Evolutionary conservation across 2,329 filamentous ascomycete genomes (phyloP), one percentile per base, ranked within the genome.

Genomic region (Lasiodiplodia theobromae): DNA sequence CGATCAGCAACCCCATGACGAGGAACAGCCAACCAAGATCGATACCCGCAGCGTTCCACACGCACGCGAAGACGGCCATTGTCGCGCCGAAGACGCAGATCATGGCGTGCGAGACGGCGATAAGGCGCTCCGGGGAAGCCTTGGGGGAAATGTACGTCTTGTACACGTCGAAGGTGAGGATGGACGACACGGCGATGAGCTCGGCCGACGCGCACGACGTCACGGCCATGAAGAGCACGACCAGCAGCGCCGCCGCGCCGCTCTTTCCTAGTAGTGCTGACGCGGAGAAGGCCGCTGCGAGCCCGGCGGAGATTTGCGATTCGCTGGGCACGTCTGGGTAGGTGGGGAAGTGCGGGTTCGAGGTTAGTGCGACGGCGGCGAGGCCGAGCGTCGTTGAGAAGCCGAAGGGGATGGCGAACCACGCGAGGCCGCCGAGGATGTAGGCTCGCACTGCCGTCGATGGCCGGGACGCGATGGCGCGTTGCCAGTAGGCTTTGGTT

Each of bases 101-200:
- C 0, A 84, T 84, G 12, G 84, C 82, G 69, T 87, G 86, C 56
- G 82, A 85, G 76, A 83, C 83, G 0, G 81, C 81, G 53, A 87
- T 87, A 0, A 86, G 77, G 34, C 87, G 82, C 0, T 74, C 72
- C 58, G 87, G 84, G 0, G 80, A 82, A 0, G 85, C 85, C 0
- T 69, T 69, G 4, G 75, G 77, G 57, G 85, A 85, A 70, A 86
- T 78, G 70, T 87, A 86, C 23, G 82, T 81, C 0, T 84, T 79
- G 72, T 86, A 87, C 0, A 87, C 83, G 54, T 87, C 85, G 63
- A 86, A 87, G 54, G 81, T 84, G 56, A 87, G 82, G 65, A 87
- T 86, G 0, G 84, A 86, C 4, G 82, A 85, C 2, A 86, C 84
- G 1, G 85, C 84, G 62, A 87, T 86, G 1, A 86, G 81, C 58